Base-by-base conservation (phyloP, 805 yeast species). In the Cyberlindnera americana region DNA sequence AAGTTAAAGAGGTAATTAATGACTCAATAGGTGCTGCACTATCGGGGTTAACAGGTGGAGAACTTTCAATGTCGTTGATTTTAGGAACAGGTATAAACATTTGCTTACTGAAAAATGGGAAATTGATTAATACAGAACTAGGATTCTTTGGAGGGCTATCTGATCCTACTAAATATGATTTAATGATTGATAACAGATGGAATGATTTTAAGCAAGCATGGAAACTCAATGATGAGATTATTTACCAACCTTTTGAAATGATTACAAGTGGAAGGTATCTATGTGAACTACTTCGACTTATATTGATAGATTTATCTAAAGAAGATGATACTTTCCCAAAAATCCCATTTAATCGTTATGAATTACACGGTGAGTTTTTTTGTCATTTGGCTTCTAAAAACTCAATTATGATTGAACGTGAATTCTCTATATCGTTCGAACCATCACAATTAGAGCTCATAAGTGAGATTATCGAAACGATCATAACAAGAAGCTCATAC, bases 51-150 rank as follows among this genome's bases (percentile, higher is more conserved):
- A 43, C 62, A 3, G 67, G 70, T 38, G 39, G 44, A 3, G 27
- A 34, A 12, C 41, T 52, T 3, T 53, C 61, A 40, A 49, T 81
- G 32, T 83, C 84, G 0, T 48, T 82, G 48, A 83, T 82, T 3
- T 57, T 81, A 36, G 89, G 90, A 1, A 82, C 90, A 3, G 90
- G 90, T 1, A 58, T 77, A 38, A 82, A 82, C 49, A 57, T 76
- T 25, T 76, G 60, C 64, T 76, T 61, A 50, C 64, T 15, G 19
- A 56, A 62, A 23, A 49, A 48, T 7, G 46, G 56, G 9, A 35
- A 44, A 2, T 56, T 77, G 17, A 46, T 68, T 33, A 78, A 78
- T 56, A 60, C 73, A n/a, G 84, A 78, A 47, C 51, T 76, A 22
- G 75, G 82, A 3, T 67, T 75, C 35, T 77, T 77, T 54, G 83